phyloP scores from a whole-genome alignment of 257 asterid species.

The Verbascum thapsus region DNA sequence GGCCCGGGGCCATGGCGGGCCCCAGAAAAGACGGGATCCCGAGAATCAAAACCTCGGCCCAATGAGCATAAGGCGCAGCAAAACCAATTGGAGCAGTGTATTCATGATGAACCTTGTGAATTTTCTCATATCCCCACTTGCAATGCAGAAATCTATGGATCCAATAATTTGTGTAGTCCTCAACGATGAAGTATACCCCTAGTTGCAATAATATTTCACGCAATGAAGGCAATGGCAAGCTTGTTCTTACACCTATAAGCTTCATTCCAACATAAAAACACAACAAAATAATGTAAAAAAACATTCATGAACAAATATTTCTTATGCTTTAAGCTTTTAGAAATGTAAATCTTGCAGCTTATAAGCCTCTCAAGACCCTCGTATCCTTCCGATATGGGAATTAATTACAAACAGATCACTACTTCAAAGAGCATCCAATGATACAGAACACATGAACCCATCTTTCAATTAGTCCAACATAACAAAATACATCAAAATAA shows the following conservation, averaged over 20 bases:
- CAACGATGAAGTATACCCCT: slow-evolving; percentile 76
- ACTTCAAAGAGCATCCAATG: neutral
- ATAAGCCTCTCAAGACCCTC: slow-evolving; percentile 25
- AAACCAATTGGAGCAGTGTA: slow-evolving; percentile 92
- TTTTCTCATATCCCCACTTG: slow-evolving; percentile 96
- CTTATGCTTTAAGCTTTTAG: neutral
- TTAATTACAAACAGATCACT: slow-evolving; percentile 6
- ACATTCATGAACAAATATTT: neutral
- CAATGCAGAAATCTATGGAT: slow-evolving; percentile 86
- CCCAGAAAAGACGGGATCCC: slow-evolving; percentile 96
- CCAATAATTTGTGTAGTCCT: slow-evolving; percentile 95
- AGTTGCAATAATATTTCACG: slow-evolving; percentile 76
- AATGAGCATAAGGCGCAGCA: slow-evolving; percentile 97
- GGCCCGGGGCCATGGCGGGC: slow-evolving; percentile 91
- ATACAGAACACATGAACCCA: slow-evolving; percentile 3
- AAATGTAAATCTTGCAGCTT: slow-evolving; percentile 18
- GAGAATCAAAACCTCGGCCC: slow-evolving; percentile 95
- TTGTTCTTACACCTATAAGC: slow-evolving; percentile 83
- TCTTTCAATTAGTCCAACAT: neutral
- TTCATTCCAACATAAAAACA: slow-evolving; percentile 31
- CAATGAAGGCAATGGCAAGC: slow-evolving; percentile 89
- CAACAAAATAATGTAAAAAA: slow-evolving; percentile 7
- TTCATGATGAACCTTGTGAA: slow-evolving; percentile 96
- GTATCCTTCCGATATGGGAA: too few species aligned
- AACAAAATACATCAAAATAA: too few species aligned